A percentile compares a stretch with the other conserved stretches of the same genome.
These are phyloP conservation scores for Alnus rubra DNA, from an alignment of 306 rosid genomes.

Conservation along the genomic window DNA sequence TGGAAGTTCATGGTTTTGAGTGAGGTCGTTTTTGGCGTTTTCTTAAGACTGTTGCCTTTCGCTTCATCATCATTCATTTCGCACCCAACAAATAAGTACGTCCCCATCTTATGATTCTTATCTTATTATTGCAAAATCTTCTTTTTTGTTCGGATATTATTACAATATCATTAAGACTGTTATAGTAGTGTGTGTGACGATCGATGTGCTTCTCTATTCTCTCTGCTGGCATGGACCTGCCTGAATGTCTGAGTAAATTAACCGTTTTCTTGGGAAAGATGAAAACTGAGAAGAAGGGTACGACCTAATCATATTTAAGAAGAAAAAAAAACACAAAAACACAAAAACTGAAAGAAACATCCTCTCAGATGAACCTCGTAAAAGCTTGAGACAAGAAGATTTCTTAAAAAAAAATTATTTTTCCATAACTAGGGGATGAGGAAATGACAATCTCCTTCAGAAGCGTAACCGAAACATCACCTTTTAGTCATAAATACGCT, in stretches of 20 bases:
- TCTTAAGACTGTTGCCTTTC: slow-evolving; percentile 45
- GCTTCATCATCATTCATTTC: slow-evolving; percentile 48
- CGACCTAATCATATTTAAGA: neutral
- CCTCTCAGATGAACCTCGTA: neutral
- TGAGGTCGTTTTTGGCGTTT: slow-evolving; percentile 64
- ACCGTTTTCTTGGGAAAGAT: slow-evolving; percentile 21
- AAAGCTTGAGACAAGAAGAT: slow-evolving; percentile 23
- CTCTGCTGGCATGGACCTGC: neutral
- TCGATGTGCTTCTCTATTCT: neutral
- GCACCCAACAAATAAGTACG: slow-evolving; percentile 44
- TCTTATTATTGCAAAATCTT: slow-evolving; percentile 35
- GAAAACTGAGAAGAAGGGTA: slow-evolving; percentile 19
- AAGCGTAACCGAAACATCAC: slow-evolving; percentile 11
- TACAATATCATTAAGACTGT: slow-evolving; percentile 25
- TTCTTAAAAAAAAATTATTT: slow-evolving; percentile 41
- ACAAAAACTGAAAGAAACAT: too few species aligned
- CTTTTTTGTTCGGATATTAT: slow-evolving; percentile 17
- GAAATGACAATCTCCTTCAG: slow-evolving; percentile 8
- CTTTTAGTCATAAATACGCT: neutral
- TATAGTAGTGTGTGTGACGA: neutral
- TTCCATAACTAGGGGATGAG: slow-evolving; percentile 14
- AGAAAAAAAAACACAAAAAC: neutral
- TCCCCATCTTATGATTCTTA: slow-evolving; percentile 45
- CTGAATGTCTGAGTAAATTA: neutral
- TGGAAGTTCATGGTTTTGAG: slow-evolving; percentile 71